Evolutionary conservation across 495 filamentous ascomycete genomes (phyloP).

Genomic region (Podospora tetraspora): DNA sequence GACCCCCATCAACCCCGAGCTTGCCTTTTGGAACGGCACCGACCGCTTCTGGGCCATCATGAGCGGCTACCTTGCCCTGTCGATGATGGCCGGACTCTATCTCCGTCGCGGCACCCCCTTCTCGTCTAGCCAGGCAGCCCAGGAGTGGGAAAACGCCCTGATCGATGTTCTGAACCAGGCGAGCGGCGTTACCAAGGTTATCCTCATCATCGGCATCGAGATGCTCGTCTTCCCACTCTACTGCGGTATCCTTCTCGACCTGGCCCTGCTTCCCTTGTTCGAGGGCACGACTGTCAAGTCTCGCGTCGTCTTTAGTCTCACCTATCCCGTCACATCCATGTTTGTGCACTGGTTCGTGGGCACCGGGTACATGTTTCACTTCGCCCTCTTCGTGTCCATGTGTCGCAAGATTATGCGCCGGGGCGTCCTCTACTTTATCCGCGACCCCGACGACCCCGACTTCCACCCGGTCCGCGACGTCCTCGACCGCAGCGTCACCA

Average conservation of each 20-base stretch:
- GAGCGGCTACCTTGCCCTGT: slow-evolving; percentile 73
- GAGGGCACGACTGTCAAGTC: slow-evolving; percentile 68
- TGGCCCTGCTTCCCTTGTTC: slow-evolving; percentile 86
- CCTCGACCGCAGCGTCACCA: slow-evolving; percentile 84
- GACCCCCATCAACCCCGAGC: slow-evolving; percentile 48
- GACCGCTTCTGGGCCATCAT: slow-evolving; percentile 77
- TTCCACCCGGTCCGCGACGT: slow-evolving; percentile 98
- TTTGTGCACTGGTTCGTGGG: slow-evolving; percentile 99
- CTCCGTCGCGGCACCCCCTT: slow-evolving; percentile 64
- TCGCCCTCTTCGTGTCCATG: slow-evolving; percentile 97
- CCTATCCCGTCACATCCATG: slow-evolving; percentile 75
- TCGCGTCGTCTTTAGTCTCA: slow-evolving; percentile 66
- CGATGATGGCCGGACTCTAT: slow-evolving; percentile 69
- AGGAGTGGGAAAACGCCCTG: slow-evolving; percentile 68
- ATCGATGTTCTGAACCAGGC: slow-evolving; percentile 87
- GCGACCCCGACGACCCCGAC: slow-evolving; percentile 95
- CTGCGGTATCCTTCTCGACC: slow-evolving; percentile 84
- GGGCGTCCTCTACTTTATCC: slow-evolving; percentile 96
- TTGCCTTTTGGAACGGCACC: slow-evolving; percentile 69
- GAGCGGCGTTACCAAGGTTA: slow-evolving; percentile 95
- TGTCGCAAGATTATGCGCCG: slow-evolving; percentile 94
- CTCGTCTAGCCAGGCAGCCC: slow-evolving; percentile 56
- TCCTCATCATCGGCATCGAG: slow-evolving; percentile 97
- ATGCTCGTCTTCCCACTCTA: slow-evolving; percentile 98
- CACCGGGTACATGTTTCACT: slow-evolving; percentile 99